Conservation (phyloP, 495 filamentous ascomycete genomes). For the Aspergillus homomorphus region DNA sequence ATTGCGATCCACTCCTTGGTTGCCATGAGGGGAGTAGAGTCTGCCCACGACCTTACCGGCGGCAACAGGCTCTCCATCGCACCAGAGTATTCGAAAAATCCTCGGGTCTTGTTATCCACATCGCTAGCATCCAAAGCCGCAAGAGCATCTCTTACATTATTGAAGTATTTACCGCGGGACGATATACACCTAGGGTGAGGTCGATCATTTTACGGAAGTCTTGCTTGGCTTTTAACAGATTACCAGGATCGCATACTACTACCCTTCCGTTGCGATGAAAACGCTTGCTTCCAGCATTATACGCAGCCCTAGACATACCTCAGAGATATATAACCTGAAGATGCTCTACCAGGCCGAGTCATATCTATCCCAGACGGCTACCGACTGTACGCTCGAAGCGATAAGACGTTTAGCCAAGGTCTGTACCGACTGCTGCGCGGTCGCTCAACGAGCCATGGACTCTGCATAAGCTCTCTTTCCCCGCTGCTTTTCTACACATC, state of each 20-base stretch:
- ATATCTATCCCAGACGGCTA: slow-evolving; percentile 12
- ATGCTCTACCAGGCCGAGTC: slow-evolving; percentile 18
- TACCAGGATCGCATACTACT: slow-evolving; percentile 16
- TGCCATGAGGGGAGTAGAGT: slow-evolving; percentile 6
- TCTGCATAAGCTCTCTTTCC: neutral
- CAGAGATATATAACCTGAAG: slow-evolving; percentile 13
- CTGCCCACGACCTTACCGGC: slow-evolving; percentile 4
- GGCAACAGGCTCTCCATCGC: neutral
- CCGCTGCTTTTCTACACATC: no score
- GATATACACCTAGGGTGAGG: slow-evolving; percentile 17
- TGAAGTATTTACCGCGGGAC: slow-evolving; percentile 17
- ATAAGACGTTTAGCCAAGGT: slow-evolving; percentile 12
- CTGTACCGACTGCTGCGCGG: slow-evolving; percentile 17
- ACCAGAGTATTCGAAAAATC: slow-evolving; percentile 1
- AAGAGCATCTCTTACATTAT: slow-evolving; percentile 18
- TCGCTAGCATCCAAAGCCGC: slow-evolving; percentile 19
- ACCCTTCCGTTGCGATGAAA: slow-evolving; percentile 20
- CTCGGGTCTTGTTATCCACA: slow-evolving; percentile 16
- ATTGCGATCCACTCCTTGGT: slow-evolving; percentile 21
- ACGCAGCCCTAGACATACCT: slow-evolving; percentile 16
- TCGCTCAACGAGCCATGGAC: slow-evolving; percentile 13
- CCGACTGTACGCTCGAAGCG: slow-evolving; percentile 10
- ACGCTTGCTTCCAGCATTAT: slow-evolving; percentile 20
- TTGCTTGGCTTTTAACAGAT: neutral
- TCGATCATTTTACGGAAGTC: neutral